phyloP scores from a whole-genome alignment of 768 basidiomycete genomes.

The Chiua virens region DNA sequence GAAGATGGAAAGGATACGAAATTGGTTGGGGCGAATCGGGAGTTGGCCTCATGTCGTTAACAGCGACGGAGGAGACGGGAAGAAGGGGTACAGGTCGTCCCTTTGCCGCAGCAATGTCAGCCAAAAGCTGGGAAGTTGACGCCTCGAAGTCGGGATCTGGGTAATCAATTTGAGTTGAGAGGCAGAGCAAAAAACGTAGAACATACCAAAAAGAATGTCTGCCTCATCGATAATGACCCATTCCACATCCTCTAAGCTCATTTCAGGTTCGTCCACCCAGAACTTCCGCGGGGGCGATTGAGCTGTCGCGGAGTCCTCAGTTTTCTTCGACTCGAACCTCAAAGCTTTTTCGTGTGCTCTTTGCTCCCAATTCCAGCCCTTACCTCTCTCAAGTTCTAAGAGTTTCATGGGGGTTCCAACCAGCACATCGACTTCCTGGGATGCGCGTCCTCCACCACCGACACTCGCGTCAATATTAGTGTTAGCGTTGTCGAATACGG shows the following conservation, averaged over 20 bases:
- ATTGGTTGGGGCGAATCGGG: slow-evolving; percentile 14
- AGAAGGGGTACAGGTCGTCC: slow-evolving; percentile 20
- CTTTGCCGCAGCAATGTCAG: slow-evolving; percentile 69
- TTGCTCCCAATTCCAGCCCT: slow-evolving; percentile 50
- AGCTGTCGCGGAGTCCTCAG: slow-evolving; percentile 23
- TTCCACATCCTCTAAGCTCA: slow-evolving; percentile 70
- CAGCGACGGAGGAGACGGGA: slow-evolving; percentile 18
- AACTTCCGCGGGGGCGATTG: slow-evolving; percentile 28
- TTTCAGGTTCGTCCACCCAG: slow-evolving; percentile 51
- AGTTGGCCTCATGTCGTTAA: slow-evolving; percentile 4
- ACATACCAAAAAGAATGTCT: slow-evolving; percentile 81
- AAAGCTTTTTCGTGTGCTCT: slow-evolving; percentile 24
- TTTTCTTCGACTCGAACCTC: slow-evolving; percentile 25
- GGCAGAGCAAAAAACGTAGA: neutral
- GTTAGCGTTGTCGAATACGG: slow-evolving; percentile 18
- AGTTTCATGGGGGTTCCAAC: slow-evolving; percentile 67
- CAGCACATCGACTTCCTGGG: slow-evolving; percentile 49
- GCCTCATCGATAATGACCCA: slow-evolving; percentile 94
- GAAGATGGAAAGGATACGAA: slow-evolving; percentile 74
- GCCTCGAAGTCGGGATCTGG: slow-evolving; percentile 82
- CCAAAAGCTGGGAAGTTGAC: slow-evolving; percentile 66
- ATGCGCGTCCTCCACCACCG: slow-evolving; percentile 15
- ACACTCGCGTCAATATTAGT: slow-evolving; percentile 33
- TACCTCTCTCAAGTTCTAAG: slow-evolving; percentile 57
- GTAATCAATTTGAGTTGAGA: neutral